Conservation (phyloP, 164 flowering plant genomes). For the Aristolochia fimbriata region DNA sequence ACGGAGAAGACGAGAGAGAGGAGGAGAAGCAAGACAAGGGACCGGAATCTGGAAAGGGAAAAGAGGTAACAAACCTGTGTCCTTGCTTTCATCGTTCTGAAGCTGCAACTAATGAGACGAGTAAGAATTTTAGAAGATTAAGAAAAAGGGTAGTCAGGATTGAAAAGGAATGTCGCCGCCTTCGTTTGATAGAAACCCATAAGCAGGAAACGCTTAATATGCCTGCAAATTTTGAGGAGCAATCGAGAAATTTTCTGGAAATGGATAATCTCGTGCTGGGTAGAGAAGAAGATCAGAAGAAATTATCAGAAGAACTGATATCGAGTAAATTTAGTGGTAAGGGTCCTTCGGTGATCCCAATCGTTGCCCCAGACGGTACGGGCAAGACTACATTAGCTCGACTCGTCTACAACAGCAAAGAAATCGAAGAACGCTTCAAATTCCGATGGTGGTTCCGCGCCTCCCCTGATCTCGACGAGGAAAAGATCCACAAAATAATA, state of each 20-base stretch:
- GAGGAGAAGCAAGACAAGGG: too few species aligned
- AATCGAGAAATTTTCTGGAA: too few species aligned
- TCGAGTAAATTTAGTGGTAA: too few species aligned
- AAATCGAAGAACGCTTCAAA: neutral
- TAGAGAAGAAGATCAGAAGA: neutral
- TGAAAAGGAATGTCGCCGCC: neutral
- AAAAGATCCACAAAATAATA: neutral
- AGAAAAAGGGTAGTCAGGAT: neutral
- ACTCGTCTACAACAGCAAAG: slow-evolving; percentile 2
- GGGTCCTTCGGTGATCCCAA: slow-evolving; percentile 3
- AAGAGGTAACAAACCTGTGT: too few species aligned
- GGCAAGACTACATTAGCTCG: slow-evolving; percentile 12
- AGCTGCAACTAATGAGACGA: neutral
- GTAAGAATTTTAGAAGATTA: neutral
- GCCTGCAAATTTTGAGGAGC: too few species aligned
- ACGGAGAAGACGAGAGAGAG: neutral
- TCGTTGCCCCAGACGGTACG: slow-evolving; percentile 7
- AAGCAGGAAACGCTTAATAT: too few species aligned
- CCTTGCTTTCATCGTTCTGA: too few species aligned
- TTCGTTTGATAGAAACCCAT: too few species aligned
- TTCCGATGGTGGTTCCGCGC: slow-evolving; percentile 2
- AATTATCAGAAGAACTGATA: too few species aligned
- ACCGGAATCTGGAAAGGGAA: too few species aligned
- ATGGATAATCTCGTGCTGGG: neutral
- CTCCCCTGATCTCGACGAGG: too few species aligned